These are phyloP conservation scores for Calycina herbarum DNA, from an alignment of 2,329 filamentous ascomycete genomes.

Conservation along the genomic window DNA sequence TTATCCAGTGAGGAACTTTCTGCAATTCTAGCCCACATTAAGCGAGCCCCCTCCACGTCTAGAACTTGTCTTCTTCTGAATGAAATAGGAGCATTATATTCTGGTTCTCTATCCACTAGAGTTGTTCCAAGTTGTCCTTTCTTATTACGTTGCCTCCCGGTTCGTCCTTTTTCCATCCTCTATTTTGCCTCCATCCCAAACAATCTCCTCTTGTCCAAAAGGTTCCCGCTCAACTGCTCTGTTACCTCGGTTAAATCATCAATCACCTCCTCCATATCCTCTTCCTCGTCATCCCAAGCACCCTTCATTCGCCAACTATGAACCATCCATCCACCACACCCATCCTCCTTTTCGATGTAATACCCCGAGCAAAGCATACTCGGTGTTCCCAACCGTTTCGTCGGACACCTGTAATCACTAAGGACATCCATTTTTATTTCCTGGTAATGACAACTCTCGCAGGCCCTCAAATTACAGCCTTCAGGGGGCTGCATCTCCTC, in stretches of 20 bases:
- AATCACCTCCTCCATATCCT: not conserved
- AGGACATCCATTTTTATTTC: not conserved
- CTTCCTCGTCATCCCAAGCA: not conserved
- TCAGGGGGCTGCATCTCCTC: not conserved
- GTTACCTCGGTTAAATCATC: not conserved
- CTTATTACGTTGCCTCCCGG: not conserved
- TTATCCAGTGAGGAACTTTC: not conserved
- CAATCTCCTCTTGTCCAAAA: not conserved
- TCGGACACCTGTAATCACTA: not conserved
- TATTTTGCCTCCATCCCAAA: not conserved
- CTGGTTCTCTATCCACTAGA: not conserved
- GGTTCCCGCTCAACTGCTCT: not conserved
- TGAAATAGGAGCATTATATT: not conserved
- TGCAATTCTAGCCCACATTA: not conserved
- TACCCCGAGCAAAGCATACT: too few relatives aligned
- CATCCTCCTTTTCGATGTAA: too few relatives aligned
- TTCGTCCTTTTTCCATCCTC: not conserved
- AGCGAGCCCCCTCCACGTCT: not conserved
- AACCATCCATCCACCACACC: not conserved
- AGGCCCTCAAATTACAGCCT: not conserved
- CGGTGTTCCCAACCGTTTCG: too few relatives aligned
- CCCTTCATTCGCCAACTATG: not conserved
- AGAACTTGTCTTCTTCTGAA: not conserved
- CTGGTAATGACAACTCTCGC: not conserved
- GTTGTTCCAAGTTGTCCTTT: not conserved